Conservation (phyloP, 106 monocot genomes). For the Dendrobium nobile region DNA sequence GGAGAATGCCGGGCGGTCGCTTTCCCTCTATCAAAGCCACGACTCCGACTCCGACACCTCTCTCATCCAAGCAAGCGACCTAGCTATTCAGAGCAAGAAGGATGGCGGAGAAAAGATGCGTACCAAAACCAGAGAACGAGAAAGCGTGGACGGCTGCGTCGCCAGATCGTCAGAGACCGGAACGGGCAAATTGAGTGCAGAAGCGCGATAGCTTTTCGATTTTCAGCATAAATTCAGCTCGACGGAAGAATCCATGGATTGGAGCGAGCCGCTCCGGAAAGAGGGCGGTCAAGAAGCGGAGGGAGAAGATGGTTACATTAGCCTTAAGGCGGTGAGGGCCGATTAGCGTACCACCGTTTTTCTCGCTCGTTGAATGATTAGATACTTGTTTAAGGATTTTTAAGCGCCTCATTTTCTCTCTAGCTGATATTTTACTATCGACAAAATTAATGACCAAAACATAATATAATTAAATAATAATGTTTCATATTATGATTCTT, state of each 20-base stretch:
- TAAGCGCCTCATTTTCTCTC: too few relatives aligned
- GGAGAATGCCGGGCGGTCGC: background rate
- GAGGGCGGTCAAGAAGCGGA: background rate
- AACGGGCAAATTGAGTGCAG: background rate
- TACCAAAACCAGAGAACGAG: background rate
- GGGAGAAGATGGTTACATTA: too few relatives aligned
- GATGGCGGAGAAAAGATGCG: background rate
- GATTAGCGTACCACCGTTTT: background rate
- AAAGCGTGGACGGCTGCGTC: background rate
- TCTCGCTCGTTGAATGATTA: background rate
- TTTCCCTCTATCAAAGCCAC: background rate
- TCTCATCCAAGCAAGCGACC: slow-evolving; percentile 1
- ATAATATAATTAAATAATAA: too few relatives aligned
- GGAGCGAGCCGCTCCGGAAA: background rate
- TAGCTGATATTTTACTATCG: too few relatives aligned
- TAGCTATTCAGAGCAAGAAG: background rate
- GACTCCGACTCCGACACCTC: background rate
- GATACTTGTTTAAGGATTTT: too few relatives aligned
- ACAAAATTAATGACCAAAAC: too few relatives aligned
- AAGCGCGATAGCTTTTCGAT: background rate
- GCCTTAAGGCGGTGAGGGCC: background rate
- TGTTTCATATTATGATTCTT: too few relatives aligned
- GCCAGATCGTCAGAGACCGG: background rate
- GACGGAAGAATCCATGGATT: background rate
- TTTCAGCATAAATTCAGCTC: background rate